Evolutionary conservation across 345 rosid genomes (phyloP), one percentile per base, ranked within the genome.

Genomic region (Ailanthus altissimus): DNA sequence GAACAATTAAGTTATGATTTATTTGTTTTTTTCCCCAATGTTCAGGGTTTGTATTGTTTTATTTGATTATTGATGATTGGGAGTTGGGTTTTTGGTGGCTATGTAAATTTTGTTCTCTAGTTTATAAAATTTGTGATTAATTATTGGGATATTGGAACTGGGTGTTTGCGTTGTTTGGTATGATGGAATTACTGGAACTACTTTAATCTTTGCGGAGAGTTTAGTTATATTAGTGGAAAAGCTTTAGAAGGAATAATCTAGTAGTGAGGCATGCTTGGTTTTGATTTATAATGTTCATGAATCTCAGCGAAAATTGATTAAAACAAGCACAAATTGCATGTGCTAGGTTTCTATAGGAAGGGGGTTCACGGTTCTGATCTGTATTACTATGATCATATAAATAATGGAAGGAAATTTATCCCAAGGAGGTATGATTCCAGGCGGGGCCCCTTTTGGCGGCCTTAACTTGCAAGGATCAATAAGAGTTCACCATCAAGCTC

Each of bases 321-420:
- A 28, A 60, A 32, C 12, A 75, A 64, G 66, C 61, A 10, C 25
- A 54, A 53, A 40, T n/a, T 51, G 23, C 5, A 50, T 40, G 36
- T 40, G 32, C 8, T 80, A 49, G 75, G 82, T 43, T 73, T 80
- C 76, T 32, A 57, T 75, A 76, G 75, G 28, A 66, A 75, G 67
- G 58, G 54, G 69, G 43, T 80, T 74, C 14, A 20, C 72, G 73
- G 68, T 66, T 67, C 8, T 61, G 82, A 83, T 73, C 23, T 65
- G 46, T n/a, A 16, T 79, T 49, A 54, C 46, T 72, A 45, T 47
- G 26, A 15, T 57, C 2, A 36, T 70, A 25, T 12, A 50, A 69
- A 54, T 28, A 71, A 94, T 92, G 98, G 94, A 92, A 70, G 92
- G 89, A 65, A 89, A 86, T 86, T 79, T 88, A 53, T 75, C 93